Evolutionary conservation across 2,329 filamentous ascomycete genomes (phyloP).

Genomic region (Dactylellina cionopaga): DNA sequence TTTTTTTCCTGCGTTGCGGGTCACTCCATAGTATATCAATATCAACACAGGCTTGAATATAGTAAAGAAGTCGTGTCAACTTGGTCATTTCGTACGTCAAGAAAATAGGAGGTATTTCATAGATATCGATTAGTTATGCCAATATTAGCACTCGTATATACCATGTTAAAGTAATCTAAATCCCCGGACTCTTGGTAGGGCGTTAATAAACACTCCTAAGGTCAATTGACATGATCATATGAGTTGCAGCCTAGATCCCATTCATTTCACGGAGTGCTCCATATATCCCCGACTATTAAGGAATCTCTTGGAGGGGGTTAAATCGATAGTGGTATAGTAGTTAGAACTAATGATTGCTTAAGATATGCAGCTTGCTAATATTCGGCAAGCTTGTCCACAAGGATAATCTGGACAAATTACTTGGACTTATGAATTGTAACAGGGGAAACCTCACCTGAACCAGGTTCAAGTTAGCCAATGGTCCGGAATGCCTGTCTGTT

Average conservation of each 20-base stretch:
- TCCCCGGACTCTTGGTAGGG: too few species aligned
- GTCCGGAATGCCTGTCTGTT: conserved; percentile 16
- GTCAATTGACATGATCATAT: conserved; percentile 34
- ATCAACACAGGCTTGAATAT: too few species aligned
- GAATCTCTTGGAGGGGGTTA: conserved; percentile 15
- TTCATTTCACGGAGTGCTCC: conserved; percentile 40
- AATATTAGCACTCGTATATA: too few species aligned
- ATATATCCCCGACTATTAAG: conserved; percentile 25
- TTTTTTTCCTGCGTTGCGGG: conserved; percentile 12
- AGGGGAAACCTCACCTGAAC: conserved; percentile 7
- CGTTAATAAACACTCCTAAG: too few species aligned
- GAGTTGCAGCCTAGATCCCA: conserved; percentile 27
- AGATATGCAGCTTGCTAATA: neutral
- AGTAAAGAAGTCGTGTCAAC: too few species aligned
- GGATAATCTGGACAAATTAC: too few species aligned
- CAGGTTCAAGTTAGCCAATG: conserved; percentile 24
- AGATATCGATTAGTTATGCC: too few species aligned
- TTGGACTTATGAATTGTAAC: neutral
- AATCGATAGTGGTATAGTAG: conserved; percentile 8
- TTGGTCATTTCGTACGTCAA: too few species aligned
- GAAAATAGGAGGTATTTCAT: too few species aligned
- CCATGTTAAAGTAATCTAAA: too few species aligned
- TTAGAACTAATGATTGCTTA: conserved; percentile 6
- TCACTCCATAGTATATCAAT: neutral
- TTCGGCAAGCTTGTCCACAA: conserved; percentile 15